phyloP scores from a whole-genome alignment of 139 green algal genomes.

The Coelastrella sp. region DNA sequence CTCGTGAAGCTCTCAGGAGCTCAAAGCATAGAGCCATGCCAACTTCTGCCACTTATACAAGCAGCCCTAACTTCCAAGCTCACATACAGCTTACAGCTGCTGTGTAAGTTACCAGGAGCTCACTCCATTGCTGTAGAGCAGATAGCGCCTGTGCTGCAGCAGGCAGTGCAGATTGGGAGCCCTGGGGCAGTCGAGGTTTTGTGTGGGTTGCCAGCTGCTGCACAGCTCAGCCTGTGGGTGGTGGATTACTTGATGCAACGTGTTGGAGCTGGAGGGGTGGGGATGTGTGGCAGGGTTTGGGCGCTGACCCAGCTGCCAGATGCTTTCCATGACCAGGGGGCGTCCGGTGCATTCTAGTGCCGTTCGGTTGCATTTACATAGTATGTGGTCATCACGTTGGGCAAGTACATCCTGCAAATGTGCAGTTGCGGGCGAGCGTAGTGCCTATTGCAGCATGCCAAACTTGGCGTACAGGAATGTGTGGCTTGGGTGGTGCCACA shows the following conservation, averaged over 20 bases:
- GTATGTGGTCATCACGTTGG: too few relatives aligned
- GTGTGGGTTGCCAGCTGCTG: not conserved
- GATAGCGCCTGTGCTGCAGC: not conserved
- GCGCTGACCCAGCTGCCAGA: not conserved
- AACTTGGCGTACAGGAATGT: too few relatives aligned
- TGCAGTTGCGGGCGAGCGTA: too few relatives aligned
- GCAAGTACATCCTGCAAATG: too few relatives aligned
- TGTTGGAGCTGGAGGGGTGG: not conserved
- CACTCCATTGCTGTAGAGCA: not conserved
- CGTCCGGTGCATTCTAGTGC: not conserved
- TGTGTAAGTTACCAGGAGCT: not conserved
- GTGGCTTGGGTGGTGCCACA: too few relatives aligned
- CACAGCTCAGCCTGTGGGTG: not conserved
- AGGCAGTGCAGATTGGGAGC: not conserved
- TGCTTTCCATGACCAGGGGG: not conserved
- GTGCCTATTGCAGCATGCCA: too few relatives aligned
- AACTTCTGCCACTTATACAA: not conserved
- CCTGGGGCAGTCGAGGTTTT: not conserved
- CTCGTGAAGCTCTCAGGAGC: not conserved
- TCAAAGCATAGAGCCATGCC: not conserved
- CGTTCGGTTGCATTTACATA: too few relatives aligned
- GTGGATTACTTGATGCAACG: not conserved
- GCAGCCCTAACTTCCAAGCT: not conserved
- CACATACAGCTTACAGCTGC: not conserved
- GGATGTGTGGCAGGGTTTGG: not conserved